Evolutionary conservation across 2,329 filamentous ascomycete genomes (phyloP).

Genomic region (Eurotiales sp.): DNA sequence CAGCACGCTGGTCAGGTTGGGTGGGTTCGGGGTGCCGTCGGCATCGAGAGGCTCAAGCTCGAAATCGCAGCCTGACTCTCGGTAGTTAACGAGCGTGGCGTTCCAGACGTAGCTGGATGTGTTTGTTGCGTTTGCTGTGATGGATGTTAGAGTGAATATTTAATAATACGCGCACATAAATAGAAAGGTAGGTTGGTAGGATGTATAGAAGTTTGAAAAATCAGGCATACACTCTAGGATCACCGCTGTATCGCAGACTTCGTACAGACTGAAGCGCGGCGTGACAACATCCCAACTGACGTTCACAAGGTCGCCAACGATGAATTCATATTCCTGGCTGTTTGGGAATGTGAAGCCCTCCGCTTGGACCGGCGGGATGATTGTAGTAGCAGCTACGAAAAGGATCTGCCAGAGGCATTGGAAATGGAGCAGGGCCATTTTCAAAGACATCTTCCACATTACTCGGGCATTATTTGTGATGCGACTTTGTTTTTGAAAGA

Average conservation of each 20-base stretch:
- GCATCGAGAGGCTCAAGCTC: neutral
- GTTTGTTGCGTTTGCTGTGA: conserved; percentile 6
- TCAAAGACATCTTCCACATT: no score
- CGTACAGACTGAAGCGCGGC: conserved; percentile 4
- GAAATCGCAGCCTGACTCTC: conserved; percentile 11
- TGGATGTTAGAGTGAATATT: neutral
- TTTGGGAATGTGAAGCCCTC: conserved; percentile 9
- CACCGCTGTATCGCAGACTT: neutral
- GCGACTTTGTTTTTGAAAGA: no score
- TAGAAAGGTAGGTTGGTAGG: no score
- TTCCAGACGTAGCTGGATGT: conserved; percentile 6
- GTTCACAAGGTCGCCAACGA: conserved; percentile 7
- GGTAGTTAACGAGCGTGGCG: conserved; percentile 8
- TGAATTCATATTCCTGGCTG: neutral
- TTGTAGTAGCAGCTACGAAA: neutral
- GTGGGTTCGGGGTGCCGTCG: neutral
- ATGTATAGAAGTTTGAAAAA: no score
- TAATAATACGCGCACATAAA: neutral
- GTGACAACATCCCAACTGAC: conserved; percentile 9
- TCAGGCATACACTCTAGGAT: conserved; percentile 1
- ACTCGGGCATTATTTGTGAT: no score
- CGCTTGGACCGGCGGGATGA: no score
- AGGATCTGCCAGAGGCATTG: neutral
- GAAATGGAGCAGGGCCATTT: no score
- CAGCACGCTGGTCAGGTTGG: conserved; percentile 3